Conservation (phyloP, 305 asterid species). For the Fraxinus dipetala region DNA sequence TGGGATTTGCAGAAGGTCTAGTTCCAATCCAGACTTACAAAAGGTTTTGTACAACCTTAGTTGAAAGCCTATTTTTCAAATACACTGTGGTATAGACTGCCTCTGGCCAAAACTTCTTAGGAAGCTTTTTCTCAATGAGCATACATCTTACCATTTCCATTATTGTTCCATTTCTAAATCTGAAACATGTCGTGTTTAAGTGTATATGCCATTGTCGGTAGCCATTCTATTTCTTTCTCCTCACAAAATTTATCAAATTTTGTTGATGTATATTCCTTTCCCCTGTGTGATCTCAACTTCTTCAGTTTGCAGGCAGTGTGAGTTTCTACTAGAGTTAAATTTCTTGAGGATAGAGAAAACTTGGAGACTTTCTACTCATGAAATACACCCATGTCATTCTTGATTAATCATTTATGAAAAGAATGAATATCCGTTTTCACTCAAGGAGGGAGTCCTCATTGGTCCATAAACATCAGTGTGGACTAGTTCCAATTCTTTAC, state of each 20-base stretch:
- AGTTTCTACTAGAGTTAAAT: not conserved
- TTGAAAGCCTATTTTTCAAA: not conserved
- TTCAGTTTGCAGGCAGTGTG: not conserved
- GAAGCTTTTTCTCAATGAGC: not conserved
- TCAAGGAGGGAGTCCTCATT: not conserved
- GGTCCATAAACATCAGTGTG: not conserved
- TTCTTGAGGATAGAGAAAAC: no score
- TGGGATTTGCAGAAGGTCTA: not conserved
- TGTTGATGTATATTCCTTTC: not conserved
- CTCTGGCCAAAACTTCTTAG: not conserved
- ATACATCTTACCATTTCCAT: not conserved
- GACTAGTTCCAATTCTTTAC: not conserved
- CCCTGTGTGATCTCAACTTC: not conserved
- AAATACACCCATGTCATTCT: not conserved
- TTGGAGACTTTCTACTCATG: not conserved
- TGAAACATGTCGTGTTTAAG: not conserved
- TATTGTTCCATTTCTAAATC: not conserved
- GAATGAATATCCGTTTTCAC: not conserved
- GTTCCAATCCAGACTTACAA: not conserved
- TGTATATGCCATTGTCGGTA: not conserved
- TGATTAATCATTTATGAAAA: not conserved
- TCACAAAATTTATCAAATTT: not conserved
- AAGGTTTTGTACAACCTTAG: not conserved
- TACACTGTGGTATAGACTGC: not conserved
- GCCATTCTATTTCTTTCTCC: not conserved